A percentile compares a stretch with the other conserved stretches of the same genome.
Conservation (phyloP, 2,329 filamentous ascomycete species). For the Colletotrichum cuscutae region DNA sequence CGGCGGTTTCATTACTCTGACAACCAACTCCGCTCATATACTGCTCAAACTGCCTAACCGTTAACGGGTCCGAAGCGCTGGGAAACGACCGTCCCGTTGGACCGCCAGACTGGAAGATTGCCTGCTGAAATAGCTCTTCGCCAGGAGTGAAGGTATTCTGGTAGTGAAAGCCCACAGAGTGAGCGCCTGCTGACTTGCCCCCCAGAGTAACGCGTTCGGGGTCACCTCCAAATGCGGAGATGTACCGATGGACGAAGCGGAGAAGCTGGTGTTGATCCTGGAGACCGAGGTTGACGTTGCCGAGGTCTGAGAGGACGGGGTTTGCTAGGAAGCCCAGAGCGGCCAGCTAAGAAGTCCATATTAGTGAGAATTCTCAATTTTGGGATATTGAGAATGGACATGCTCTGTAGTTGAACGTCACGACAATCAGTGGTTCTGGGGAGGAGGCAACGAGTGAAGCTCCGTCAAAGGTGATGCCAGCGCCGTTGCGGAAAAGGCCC, state of each 20-base stretch:
- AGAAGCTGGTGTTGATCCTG: slow-evolving; percentile 63
- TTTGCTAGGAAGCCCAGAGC: slow-evolving; percentile 56
- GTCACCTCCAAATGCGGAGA: slow-evolving; percentile 64
- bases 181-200: slow-evolving; percentile 63
- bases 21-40: slow-evolving; percentile 44
- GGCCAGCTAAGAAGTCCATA: background rate
- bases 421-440: slow-evolving; percentile 39
- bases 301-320: slow-evolving; percentile 46
- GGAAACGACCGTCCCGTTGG: slow-evolving; percentile 50
- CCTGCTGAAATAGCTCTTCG: slow-evolving; percentile 45
- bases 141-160: slow-evolving; percentile 48
- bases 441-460: slow-evolving; percentile 40
- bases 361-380: background rate
- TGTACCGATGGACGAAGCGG: slow-evolving; percentile 63
- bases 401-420: slow-evolving; percentile 43
- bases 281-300: slow-evolving; percentile 61
- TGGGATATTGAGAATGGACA: background rate
- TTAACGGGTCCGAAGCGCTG: slow-evolving; percentile 46
- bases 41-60: slow-evolving; percentile 44
- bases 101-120: slow-evolving; percentile 50
- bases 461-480: slow-evolving; percentile 31
- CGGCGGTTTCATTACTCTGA: slow-evolving; percentile 39
- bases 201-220: slow-evolving; percentile 61
- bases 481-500: slow-evolving; percentile 22
- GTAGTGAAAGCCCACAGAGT: slow-evolving; percentile 50